Evolutionary conservation across 2,329 filamentous ascomycete species (phyloP).

Genomic region (Pseudogymnoascus verrucosus): DNA sequence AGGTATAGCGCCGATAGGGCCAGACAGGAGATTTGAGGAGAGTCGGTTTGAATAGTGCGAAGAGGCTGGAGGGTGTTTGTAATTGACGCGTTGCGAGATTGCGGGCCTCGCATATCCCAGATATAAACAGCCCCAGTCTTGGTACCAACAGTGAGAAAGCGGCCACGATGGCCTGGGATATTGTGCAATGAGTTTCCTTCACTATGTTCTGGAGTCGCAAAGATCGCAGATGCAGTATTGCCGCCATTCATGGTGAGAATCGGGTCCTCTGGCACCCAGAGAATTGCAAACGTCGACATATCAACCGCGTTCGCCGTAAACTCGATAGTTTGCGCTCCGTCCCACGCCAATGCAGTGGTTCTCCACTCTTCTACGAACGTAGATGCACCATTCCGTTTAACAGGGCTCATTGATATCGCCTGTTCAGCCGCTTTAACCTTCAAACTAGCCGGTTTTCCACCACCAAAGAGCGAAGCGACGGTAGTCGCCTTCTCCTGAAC

Average conservation of each 20-base stretch:
- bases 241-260: slow-evolving; percentile 50
- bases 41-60: slow-evolving; percentile 83
- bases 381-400: slow-evolving; percentile 23
- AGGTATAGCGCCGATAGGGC: slow-evolving; percentile 80
- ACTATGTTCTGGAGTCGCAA: slow-evolving; percentile 19
- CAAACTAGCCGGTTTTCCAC: slow-evolving; percentile 20
- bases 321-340: slow-evolving; percentile 47
- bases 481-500: slow-evolving; percentile 17
- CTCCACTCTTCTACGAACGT: slow-evolving; percentile 56
- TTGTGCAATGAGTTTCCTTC: slow-evolving; percentile 38
- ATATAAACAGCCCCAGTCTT: slow-evolving; percentile 66
- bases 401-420: slow-evolving; percentile 20
- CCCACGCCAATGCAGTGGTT: slow-evolving; percentile 52
- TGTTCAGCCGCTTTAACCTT: slow-evolving; percentile 16
- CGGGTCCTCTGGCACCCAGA: slow-evolving; percentile 73
- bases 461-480: slow-evolving; percentile 28
- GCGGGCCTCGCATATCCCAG: slow-evolving; percentile 72
- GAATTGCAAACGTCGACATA: slow-evolving; percentile 60
- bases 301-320: slow-evolving; percentile 69
- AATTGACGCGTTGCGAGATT: slow-evolving; percentile 42
- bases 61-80: slow-evolving; percentile 59
- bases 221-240: slow-evolving; percentile 21
- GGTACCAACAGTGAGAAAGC: slow-evolving; percentile 76
- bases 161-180: slow-evolving; percentile 76
- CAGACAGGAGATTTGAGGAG: slow-evolving; percentile 75